Evolutionary conservation across 2,329 filamentous ascomycete species (phyloP), one percentile per base, ranked within the genome.

Genomic region (Aspergillus neotritici): DNA sequence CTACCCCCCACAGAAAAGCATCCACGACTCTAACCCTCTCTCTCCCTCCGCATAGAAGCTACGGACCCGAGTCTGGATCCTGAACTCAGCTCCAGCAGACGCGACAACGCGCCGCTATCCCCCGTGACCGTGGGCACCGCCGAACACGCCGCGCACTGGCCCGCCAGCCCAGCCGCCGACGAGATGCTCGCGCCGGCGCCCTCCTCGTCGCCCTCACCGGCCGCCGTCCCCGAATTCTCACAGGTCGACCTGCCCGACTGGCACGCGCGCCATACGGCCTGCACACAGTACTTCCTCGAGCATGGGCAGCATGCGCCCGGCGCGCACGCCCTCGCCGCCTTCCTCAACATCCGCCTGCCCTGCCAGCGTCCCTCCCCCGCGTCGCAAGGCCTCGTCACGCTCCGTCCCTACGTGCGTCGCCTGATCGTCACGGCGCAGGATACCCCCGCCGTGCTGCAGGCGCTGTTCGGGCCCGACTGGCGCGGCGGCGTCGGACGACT

Each of bases 391-490:
- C 47, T 52, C 29, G 74, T 89, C 31, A 87, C 86, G 0, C 74
- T 96, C 2, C 78, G 91, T 3, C 88, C 90, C 0, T 98, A 94
- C 63, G 82, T 97, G 48, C 83, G 91, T n/a, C 86, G 93, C 7
- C 76, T 97, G 2, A 82, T 97, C 35, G 86, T 86, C n/a, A 97
- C 91, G 0, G 91, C 87, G 2, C 90, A 94, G 65, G 93, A 97
- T 64, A 82, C 82, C n/a, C 81, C 86, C 0, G 77, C 79, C 0
- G 81, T 95, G 13, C 74, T 98, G 52, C 86, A 91, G 58, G 87
- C 87, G 6, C 94, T 96, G 70, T 98, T 97, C 56, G 93, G 93
- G 13, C 83, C 93, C 45, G 83, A 91, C 60, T 98, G 90, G 87
- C 66, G 72, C 31, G 74, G 77, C 10, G 93, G 93, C 1, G 77